Evolutionary conservation across 352 stramenopile species (phyloP), one percentile per base, ranked within the genome.

Genomic region (Pythium vanterpoolii): DNA sequence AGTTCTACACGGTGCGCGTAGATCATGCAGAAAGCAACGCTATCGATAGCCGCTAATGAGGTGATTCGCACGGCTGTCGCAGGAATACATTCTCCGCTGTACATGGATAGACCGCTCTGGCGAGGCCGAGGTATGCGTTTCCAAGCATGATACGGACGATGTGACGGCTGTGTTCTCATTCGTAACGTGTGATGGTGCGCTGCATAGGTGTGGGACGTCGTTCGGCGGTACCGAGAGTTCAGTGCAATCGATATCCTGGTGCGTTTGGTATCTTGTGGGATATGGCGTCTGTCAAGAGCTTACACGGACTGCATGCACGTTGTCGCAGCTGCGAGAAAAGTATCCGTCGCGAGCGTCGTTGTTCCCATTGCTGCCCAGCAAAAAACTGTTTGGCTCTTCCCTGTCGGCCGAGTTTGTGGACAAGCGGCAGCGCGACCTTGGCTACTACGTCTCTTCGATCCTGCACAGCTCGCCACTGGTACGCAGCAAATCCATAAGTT

Each of bases 301-400:
- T 6, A 9, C 34, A 21, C 14, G 6, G 14, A 42, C 13, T 42
- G 34, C 19, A 19, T 42, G 14, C 13, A 2, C 28, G 21, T n/a
- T 27, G 21, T 51, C 46, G 18, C 21, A 94, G 85, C 66, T 95
- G 23, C 83, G 85, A 10, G 85, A 95, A 49, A 95, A 95, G 64
- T 92, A 93, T 56, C 83, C 83, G 58, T 88, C 83, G 14, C 79
- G 82, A 26, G 83, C 76, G 30, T 61, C 70, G 14, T 67, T 88
- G 66, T 93, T 95, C 46, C 85, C 83, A 23, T 81, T 77, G 52
- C 66, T 95, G 24, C 85, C 85, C 23, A 93, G 85, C 70, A 95
- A 95, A 58, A 95, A 93, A 54, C 89, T 92, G 56, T 89, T 95
- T 40, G 85, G 85, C 14, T 93, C 85, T 38, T 95, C 85, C 45